Base-by-base conservation (phyloP, 1,139 yeast species). In the Blastobotrys serpentis region DNA sequence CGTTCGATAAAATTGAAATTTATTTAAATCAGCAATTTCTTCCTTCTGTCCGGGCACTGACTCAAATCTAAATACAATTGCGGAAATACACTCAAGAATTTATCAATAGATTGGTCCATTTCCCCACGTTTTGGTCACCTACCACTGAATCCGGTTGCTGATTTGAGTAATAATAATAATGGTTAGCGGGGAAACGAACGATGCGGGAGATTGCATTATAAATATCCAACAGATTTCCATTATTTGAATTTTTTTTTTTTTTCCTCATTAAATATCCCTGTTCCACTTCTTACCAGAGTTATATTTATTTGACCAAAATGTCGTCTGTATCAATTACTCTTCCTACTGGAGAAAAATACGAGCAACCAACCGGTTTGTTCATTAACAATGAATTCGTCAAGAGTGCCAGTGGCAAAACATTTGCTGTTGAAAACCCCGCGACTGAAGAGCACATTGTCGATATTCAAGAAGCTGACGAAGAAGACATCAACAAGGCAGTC, bases 301-400 rank as follows among this genome's bases (percentile, higher is more conserved):
- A 4, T 29, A 29, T 29, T 29, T 29, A 29, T 29, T 29, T 8
- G n/a, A 2, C 14, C 11, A 21, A 25, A 3, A 41, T 41, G 44
- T n/a, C 29, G 11, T 46, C 38, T 33, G 47, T 43, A 11, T 38
- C 69, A 22, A 66, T 83, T 54, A 78, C 74, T 10, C 73, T 82
- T 44, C 87, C 88, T 57, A 82, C 79, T 61, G 86, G 86, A 47
- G 65, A 71, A 49, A 71, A 69, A 50, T 74, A 66, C 74, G 76
- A 76, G 53, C 87, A 82, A 68, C 87, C 86, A 61, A 78, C 82
- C 25, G 85, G 85, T 56, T 65, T 80, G 60, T 78, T 77, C 70
- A 79, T 80, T 63, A 77, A 78, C 70, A 78, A 78, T 61, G 77
- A 80, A 60, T 77, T 78, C 51, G 81, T 77, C 36, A 64, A 71